Conservation (phyloP, 2,329 filamentous ascomycete genomes). For the Balansia obtecta region DNA sequence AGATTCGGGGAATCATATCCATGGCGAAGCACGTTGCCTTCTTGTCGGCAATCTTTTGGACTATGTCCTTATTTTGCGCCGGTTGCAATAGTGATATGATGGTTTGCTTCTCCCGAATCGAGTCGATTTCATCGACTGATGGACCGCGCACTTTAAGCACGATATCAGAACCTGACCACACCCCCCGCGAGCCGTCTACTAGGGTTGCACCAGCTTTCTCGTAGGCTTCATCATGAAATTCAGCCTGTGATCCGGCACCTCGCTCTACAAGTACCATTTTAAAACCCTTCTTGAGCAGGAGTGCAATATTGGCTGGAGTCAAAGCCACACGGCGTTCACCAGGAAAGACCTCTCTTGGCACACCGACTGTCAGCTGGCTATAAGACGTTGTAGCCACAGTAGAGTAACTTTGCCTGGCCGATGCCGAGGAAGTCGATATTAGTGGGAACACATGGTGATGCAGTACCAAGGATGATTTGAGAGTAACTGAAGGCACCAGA, state of each 20-base stretch:
- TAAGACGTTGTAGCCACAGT: conserved; percentile 47
- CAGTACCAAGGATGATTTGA: conserved; percentile 21
- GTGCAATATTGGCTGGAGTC: conserved; percentile 69
- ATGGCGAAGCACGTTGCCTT: conserved; percentile 75
- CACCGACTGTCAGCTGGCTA: conserved; percentile 59
- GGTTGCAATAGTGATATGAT: conserved; percentile 78
- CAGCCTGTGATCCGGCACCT: conserved; percentile 65
- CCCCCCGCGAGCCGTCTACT: conserved; percentile 50
- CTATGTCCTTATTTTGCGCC: conserved; percentile 62
- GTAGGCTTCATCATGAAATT: conserved; percentile 68
- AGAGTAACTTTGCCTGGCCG: conserved; percentile 22
- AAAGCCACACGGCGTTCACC: conserved; percentile 75
- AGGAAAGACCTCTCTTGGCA: conserved; percentile 66
- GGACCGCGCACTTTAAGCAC: conserved; percentile 76
- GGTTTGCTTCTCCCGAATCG: conserved; percentile 56
- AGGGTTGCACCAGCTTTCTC: conserved; percentile 66
- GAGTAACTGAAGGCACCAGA: conserved; percentile 16
- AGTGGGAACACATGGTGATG: conserved; percentile 27
- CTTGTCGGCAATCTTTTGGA: conserved; percentile 58
- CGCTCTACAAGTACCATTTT: conserved; percentile 64
- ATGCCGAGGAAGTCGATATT: conserved; percentile 13
- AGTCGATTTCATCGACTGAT: conserved; percentile 54
- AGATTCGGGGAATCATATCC: conserved; percentile 87
- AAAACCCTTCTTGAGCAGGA: conserved; percentile 80
- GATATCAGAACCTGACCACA: conserved; percentile 68